Evolutionary conservation across 73 alveolate species (phyloP), one percentile per base, ranked within the genome.

Genomic region (Uronychia setigera): DNA sequence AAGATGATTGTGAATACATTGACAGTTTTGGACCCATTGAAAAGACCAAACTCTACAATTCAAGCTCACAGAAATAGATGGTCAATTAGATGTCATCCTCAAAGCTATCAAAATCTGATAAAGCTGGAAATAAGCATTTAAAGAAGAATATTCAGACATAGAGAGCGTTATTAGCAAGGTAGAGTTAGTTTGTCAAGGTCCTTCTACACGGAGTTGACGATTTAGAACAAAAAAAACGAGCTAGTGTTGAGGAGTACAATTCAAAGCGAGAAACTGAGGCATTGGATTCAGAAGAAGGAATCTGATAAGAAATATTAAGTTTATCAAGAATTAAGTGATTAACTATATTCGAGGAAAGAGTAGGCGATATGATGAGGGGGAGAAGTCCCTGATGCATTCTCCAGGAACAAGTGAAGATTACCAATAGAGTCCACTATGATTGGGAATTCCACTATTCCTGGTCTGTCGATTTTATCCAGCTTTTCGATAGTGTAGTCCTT

Each of bases 331-430:
- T 5, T 46, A 5, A 46, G 19, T 46, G 5, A 19, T 46, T 46
- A 46, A 46, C 67, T 46, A 80, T 80, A 80, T 58, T 80, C 87
- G 29, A 80, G 59, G 76, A 81, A 81, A 30, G 88, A 81, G 75
- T 81, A 81, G 31, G 35, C 33, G 5, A 81, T 32, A 32, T 95
- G 97, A 74, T 83, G 81, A 35, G 98, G 99, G 32, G 99, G 99
- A 76, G 98, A 90, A 33, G 99, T 97, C 14, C 99, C 99, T 90
- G 89, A 87, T 32, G 97, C 97, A 87, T 96, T 95, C 88, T 97
- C 99, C 60, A 96, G 81, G 81, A 97, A 97, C 80, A 97, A 74
- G 91, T 97, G 99, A 80, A 97, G 86, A 78, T 94, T 93, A 26
- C 99, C 99, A 58, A 96, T 94, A 86, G 92, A 93, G 89, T 97